These are phyloP conservation scores for Drechslera avenae DNA, from an alignment of 2,329 filamentous ascomycete species.

Conservation along the genomic window DNA sequence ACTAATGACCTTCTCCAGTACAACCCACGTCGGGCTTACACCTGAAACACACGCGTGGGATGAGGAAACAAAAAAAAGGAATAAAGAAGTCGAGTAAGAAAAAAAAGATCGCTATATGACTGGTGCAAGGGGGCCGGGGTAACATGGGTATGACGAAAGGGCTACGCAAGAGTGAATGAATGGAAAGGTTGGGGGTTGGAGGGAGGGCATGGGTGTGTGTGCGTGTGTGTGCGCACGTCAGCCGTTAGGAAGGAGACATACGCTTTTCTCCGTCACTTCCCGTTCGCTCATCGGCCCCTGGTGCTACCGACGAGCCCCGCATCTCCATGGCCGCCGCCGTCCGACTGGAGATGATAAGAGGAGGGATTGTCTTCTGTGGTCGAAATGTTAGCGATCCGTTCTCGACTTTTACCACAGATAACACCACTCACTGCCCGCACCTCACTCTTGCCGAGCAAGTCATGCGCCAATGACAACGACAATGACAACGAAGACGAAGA, in stretches of 20 bases:
- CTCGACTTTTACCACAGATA: too few relatives aligned
- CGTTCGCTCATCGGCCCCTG: slow-evolving; percentile 1
- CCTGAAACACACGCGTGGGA: slow-evolving; percentile 33
- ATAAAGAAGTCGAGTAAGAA: background rate
- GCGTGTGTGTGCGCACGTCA: slow-evolving; percentile 2
- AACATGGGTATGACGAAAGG: slow-evolving; percentile 11
- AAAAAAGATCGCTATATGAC: too few relatives aligned
- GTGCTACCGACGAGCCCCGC: background rate
- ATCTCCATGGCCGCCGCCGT: background rate
- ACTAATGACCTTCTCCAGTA: slow-evolving; percentile 26
- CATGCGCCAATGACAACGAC: too few relatives aligned
- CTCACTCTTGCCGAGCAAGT: too few relatives aligned
- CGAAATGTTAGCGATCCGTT: too few relatives aligned
- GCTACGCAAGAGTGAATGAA: slow-evolving; percentile 3
- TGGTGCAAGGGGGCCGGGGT: too few relatives aligned
- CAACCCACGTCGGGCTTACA: slow-evolving; percentile 21
- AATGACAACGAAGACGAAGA: too few relatives aligned
- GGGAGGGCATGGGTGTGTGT: background rate
- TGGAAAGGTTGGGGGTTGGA: too few relatives aligned
- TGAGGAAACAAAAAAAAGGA: slow-evolving; percentile 15
- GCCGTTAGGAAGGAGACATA: slow-evolving; percentile 6
- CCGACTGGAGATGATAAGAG: too few relatives aligned
- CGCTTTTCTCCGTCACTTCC: too few relatives aligned
- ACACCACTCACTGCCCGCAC: too few relatives aligned
- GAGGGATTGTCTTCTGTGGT: background rate